These are phyloP conservation scores for Alternaria brassicicola DNA, from an alignment of 2,329 filamentous ascomycete genomes.

Conservation along the genomic window DNA sequence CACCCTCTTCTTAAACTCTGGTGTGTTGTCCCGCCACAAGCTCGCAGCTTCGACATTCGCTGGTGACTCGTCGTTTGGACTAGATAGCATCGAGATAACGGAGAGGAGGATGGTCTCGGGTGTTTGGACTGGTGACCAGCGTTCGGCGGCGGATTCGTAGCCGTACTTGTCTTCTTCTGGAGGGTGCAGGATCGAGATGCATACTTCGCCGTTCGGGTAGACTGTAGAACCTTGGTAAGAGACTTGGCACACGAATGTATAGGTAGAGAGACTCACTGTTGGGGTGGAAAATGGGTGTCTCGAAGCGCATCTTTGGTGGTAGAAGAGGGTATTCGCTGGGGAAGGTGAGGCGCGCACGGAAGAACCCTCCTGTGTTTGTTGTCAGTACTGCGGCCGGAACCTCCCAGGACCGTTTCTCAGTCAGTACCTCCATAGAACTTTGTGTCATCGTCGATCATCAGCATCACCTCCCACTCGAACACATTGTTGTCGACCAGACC, in stretches of 20 bases:
- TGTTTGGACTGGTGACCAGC: conserved; percentile 95
- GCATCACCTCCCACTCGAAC: conserved; percentile 98
- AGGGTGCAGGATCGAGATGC: conserved; percentile 96
- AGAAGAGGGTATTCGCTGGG: conserved; percentile 96
- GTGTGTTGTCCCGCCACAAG: conserved; percentile 87
- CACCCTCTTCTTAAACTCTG: conserved; percentile 86
- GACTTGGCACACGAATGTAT: too few relatives aligned
- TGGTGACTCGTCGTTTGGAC: conserved; percentile 95
- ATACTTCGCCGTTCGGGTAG: conserved; percentile 89
- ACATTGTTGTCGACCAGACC: conserved; percentile 85
- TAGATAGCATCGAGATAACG: conserved; percentile 97
- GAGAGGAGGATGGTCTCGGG: conserved; percentile 97
- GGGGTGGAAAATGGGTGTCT: conserved; percentile 93
- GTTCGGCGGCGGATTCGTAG: conserved; percentile 94
- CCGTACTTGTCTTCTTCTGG: conserved; percentile 97
- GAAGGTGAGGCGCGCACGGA: conserved; percentile 92
- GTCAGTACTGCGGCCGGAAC: conserved; percentile 8
- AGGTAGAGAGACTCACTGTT: conserved; percentile 69
- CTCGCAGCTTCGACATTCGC: conserved; percentile 96
- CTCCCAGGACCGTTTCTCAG: neutral
- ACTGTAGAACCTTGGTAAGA: conserved; percentile 59
- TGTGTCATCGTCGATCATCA: conserved; percentile 96
- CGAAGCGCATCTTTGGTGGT: conserved; percentile 94
- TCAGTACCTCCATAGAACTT: conserved; percentile 86
- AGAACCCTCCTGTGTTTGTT: conserved; percentile 72